A percentile compares a stretch with the other conserved stretches of the same genome.
Evolutionary conservation across 2,329 filamentous ascomycete species (phyloP).

Genomic region (Cytospora paraplurivora): DNA sequence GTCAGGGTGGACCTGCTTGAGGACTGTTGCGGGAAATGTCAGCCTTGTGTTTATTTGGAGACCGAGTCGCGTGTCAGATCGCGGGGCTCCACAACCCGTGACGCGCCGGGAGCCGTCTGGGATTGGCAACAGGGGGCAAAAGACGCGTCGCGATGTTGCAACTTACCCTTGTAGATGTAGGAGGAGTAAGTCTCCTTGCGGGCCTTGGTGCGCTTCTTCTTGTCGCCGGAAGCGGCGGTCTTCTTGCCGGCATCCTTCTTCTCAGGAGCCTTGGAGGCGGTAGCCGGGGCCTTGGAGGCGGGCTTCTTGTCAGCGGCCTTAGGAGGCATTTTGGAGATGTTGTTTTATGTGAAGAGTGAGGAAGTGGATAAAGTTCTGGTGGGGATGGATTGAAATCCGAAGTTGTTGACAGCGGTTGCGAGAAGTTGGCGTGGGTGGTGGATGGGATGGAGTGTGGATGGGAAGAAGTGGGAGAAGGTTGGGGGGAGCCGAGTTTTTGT

Average conservation of each 20-base stretch:
- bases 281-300: constrained; percentile 90
- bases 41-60: constrained; percentile 32
- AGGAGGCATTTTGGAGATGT: constrained; percentile 78
- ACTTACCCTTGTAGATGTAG: constrained; percentile 99
- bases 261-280: constrained; percentile 72
- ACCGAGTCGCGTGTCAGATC: constrained; percentile 13
- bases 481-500: constrained; percentile 62
- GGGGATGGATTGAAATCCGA: constrained; percentile 31
- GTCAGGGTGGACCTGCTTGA: constrained; percentile 99
- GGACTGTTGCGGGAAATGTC: constrained; percentile 60
- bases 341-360: constrained; percentile 13
- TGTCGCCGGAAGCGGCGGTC: constrained; percentile 92
- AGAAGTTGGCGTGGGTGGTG: constrained; percentile 36
- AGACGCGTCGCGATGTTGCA: constrained; percentile 31
- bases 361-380: constrained; percentile 30
- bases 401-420: constrained; percentile 32
- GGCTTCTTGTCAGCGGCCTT: constrained; percentile 99
- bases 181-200: constrained; percentile 99
- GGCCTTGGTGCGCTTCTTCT: constrained; percentile 99
- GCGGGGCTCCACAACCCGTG: background rate
- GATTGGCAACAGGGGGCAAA: constrained; percentile 5
- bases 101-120: constrained; percentile 24
- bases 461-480: constrained; percentile 45
- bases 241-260: constrained; percentile 99
- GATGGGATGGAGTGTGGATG: constrained; percentile 49